Evolutionary conservation across 2,329 filamentous ascomycete species (phyloP).

Genomic region (Pseudocercospora macadamiae): DNA sequence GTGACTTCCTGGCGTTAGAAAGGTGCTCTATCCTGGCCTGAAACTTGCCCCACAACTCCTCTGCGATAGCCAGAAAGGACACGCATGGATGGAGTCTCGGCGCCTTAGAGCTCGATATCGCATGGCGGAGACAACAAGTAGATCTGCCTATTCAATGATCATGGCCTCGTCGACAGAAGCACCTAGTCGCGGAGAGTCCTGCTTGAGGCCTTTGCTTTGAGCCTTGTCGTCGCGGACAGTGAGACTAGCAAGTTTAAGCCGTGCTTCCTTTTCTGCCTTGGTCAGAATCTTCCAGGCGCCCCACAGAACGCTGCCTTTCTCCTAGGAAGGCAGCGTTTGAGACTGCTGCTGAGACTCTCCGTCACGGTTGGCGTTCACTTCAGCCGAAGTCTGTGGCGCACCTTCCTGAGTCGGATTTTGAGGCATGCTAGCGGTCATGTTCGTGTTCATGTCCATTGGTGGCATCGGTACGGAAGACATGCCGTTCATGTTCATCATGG

Average conservation of each 20-base stretch:
- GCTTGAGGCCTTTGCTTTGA: neutral
- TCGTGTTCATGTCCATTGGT: conserved; percentile 3
- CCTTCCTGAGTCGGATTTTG: neutral
- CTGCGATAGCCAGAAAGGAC: too few relatives aligned
- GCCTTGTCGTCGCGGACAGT: neutral
- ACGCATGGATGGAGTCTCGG: too few relatives aligned
- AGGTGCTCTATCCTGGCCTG: too few relatives aligned
- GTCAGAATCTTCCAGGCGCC: neutral
- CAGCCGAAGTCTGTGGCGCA: neutral
- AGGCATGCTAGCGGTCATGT: conserved; percentile 2
- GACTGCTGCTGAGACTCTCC: neutral
- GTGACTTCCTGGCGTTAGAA: neutral
- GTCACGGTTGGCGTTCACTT: neutral
- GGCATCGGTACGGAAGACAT: conserved; percentile 1
- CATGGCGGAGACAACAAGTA: too few relatives aligned
- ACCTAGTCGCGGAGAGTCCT: neutral
- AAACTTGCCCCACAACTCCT: too few relatives aligned
- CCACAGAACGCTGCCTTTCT: conserved; percentile 1
- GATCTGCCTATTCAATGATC: neutral
- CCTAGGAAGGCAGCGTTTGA: conserved; percentile 5
- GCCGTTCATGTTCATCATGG: conserved; percentile 13
- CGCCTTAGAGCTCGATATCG: too few relatives aligned
- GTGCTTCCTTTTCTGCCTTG: neutral
- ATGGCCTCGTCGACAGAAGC: neutral
- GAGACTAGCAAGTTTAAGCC: neutral